These are phyloP conservation scores for Phialophora verrucosa DNA, from an alignment of 2,329 filamentous ascomycete species.

Conservation along the genomic window DNA sequence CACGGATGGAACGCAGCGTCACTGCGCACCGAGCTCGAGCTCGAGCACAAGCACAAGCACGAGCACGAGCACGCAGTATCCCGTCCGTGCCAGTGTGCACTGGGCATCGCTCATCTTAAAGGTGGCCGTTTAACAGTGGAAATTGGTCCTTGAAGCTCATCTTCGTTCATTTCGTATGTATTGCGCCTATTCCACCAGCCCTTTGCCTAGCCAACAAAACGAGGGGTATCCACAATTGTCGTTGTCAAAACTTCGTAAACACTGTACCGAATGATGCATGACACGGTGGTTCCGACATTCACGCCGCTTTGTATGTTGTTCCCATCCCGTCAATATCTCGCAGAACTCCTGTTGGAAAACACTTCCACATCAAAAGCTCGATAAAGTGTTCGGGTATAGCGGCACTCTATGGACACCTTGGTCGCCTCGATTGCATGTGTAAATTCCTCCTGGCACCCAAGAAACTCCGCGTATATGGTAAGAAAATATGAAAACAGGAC, in stretches of 20 bases:
- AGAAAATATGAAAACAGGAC: not conserved
- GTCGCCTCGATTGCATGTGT: not conserved
- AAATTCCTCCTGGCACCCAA: not conserved
- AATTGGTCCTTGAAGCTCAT: not conserved
- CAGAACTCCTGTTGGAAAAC: constrained; percentile 13
- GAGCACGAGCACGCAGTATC: not conserved
- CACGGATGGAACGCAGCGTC: not conserved
- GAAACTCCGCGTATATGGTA: not conserved
- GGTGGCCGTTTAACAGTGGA: not conserved
- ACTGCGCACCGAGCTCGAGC: not conserved
- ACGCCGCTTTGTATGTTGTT: constrained; percentile 4
- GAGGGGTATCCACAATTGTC: constrained; percentile 31
- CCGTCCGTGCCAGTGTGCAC: not conserved
- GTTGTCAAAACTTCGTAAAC: constrained; percentile 26
- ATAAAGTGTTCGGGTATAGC: constrained; percentile 12
- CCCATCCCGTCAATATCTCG: constrained; percentile 2
- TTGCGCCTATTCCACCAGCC: not conserved
- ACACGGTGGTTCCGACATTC: not conserved
- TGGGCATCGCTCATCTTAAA: not conserved
- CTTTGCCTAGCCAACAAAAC: constrained; percentile 4
- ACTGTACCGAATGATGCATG: constrained; percentile 22
- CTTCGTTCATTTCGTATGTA: not conserved
- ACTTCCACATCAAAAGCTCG: constrained; percentile 5
- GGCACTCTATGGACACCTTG: constrained; percentile 12
- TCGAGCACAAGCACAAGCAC: not conserved